Base-by-base conservation (phyloP, 306 rosid genomes). In the Coriaria nepalensis region DNA sequence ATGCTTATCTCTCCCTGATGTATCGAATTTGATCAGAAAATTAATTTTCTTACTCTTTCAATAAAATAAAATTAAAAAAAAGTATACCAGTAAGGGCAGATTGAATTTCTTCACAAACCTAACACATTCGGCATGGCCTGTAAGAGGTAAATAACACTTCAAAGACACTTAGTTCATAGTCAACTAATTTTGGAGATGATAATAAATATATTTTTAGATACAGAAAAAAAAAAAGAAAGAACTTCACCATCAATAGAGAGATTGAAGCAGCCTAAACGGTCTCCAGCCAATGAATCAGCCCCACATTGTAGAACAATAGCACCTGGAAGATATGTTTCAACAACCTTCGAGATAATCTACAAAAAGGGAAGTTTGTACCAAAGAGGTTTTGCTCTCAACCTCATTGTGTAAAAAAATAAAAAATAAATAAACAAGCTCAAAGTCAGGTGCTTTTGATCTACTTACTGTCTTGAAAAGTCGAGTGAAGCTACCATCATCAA, bases 201-300 rank as follows among this genome's bases (percentile, higher is more conserved):
- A 44, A 11, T 43, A 15, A 29, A 10, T 6, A 40, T 4, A 37
- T 52, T 36, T 50, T 7, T 9, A n/a, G 10, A 39, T 43, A n/a
- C n/a, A n/a, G n/a, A n/a, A n/a, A n/a, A 13, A 65, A 70, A 76
- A 69, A 78, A 79, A 50, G 55, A 65, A 64, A 73, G 67, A 68
- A 45, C 76, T 69, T 69, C 80, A 90, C 98, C 98, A 79, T 90
- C 98, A 77, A 90, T 85, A 67, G 98, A 90, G 69, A 90, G 98
- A 77, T 90, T 90, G 92, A 90, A 90, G 87, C 98, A 90, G 68
- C 98, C 98, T 75, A 90, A 71, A 67, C 98, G 95, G 61, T 90
- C 98, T 52, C 95, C 95, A 59, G 98, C 95, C 60, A 90, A 87
- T 0, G 98, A 90, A 77, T 90, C 98, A 33, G 98, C 98, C 69